These are phyloP conservation scores for Kalmusia sp. DNA, from an alignment of 2,329 filamentous ascomycete genomes.

Conservation along the genomic window DNA sequence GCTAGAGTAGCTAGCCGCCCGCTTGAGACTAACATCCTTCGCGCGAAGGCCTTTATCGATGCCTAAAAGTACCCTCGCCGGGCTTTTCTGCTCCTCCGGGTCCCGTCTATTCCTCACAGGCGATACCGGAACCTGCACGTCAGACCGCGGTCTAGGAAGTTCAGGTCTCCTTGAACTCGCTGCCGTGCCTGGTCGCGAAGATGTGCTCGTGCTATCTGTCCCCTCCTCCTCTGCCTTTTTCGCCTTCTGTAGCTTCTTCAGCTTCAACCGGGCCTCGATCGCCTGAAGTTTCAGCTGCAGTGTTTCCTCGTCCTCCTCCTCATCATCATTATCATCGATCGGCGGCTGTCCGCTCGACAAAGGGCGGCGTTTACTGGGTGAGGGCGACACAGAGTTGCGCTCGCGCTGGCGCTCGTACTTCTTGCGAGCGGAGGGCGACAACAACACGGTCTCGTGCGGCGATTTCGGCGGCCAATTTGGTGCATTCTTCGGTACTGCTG, in stretches of 20 bases:
- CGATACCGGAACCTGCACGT: slow-evolving; percentile 80
- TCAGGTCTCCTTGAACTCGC: slow-evolving; percentile 29
- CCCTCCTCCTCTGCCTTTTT: slow-evolving; percentile 49
- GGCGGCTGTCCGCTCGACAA: slow-evolving; percentile 23
- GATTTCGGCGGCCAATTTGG: slow-evolving; percentile 68
- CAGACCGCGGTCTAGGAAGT: slow-evolving; percentile 29
- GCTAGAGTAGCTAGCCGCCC: slow-evolving; percentile 59
- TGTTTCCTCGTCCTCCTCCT: slow-evolving; percentile 85
- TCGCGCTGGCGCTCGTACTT: slow-evolving; percentile 71
- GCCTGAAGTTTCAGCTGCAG: slow-evolving; percentile 84
- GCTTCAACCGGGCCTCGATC: slow-evolving; percentile 84
- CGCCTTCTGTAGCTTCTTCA: slow-evolving; percentile 79
- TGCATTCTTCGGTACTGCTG: slow-evolving; percentile 45
- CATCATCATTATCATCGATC: slow-evolving; percentile 61
- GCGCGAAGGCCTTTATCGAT: slow-evolving; percentile 88
- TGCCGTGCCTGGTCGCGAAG: slow-evolving; percentile 37
- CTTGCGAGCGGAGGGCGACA: slow-evolving; percentile 79
- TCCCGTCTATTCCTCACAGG: slow-evolving; percentile 61
- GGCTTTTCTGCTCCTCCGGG: slow-evolving; percentile 69
- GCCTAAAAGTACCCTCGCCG: slow-evolving; percentile 79
- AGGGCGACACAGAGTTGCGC: slow-evolving; percentile 63
- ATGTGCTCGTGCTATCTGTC: slow-evolving; percentile 27
- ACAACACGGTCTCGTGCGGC: slow-evolving; percentile 67
- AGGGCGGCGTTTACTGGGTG: slow-evolving; percentile 60
- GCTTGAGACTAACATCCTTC: slow-evolving; percentile 82